Base-by-base conservation (phyloP, 2,329 filamentous ascomycete species). In the Talaromyces islandicus region DNA sequence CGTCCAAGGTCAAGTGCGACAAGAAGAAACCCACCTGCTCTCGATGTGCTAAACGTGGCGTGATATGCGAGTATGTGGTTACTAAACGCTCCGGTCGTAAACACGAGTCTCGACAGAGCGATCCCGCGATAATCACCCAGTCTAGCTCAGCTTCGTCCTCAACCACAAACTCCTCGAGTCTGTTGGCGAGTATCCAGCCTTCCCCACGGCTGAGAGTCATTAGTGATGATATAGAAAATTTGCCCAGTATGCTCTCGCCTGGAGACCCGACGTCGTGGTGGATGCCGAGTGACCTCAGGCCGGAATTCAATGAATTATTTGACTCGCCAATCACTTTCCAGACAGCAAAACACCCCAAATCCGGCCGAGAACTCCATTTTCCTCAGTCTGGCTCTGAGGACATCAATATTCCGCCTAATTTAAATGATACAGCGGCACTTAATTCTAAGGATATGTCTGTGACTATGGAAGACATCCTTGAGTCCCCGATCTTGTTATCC, bases 231-330 rank as follows among this genome's bases (percentile, higher is more conserved):
- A 6, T 38, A 38, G 48, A 35, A 12, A 55, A 38, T 9, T 25
- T 46, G 14, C 58, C 38, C n/a, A 24, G 19, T 46, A 32, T 56
- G 21, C 43, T 60, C 25, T 60, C 58, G 25, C 29, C 52, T 17
- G 52, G 17, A 38, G 35, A 60, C 25, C 53, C 21, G 19, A 14
- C 46, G 11, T 32, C 27, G 12, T 38, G 19, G 43, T 48, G n/a
- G 5, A 50, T 43, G 7, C 12, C 30, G 10, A 52, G 30, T 11
- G 52, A 41, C 17, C 27, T 62, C 21, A 56, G 35, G 43, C 52
- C 58, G 14, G 64, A 65, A 38, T 46, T 66, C 41, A 52, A 65
- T 51, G 60, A 65, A n/a, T 63, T 61, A 25, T 58, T 65, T 50
- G 50, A 58, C 19, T 64, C 60, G 19, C 62, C 64, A 43, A 54